Evolutionary conservation across 192 early-diverging fungal genomes (phyloP), one percentile per base, ranked within the genome.

Genomic region (Coemansia sp.): DNA sequence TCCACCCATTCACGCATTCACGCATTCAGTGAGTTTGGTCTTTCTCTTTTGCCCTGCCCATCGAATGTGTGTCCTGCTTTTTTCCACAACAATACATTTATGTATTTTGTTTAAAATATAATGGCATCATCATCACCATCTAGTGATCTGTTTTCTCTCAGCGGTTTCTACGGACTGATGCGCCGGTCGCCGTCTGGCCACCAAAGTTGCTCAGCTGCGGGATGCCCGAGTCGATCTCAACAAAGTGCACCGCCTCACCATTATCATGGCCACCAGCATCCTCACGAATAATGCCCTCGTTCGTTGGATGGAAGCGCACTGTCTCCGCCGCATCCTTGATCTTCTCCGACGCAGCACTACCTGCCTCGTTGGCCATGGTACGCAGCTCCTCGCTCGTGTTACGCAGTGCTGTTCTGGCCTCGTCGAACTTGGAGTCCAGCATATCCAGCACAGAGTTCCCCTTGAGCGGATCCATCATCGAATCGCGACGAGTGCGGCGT

Each of bases 401-500:
- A 8, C 54, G 68, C 38, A 77, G 68, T 6, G 57, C 53, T 2
- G 57, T 25, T 10, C 74, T 59, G 3, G 74, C 74, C 45, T 77
- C 74, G 55, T 67, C 69, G 57, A 77, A 70, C 65, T 64, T 67
- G 41, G 50, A 45, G 55, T 77, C 74, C 48, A 77, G 65, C 40
- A 62, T 60, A 19, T 65, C 54, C 44, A 71, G 31, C 22, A 77
- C 65, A 23, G 68, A 50, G 62, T 60, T 61, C 28, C n/a, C 19
- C 37, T 40, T 55, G 55, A 48, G 37, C 25, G 22, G 22, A 2
- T 34, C 31, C 36, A 75, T 27, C 23, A 59, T 14, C 48, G 72
- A 74, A 61, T 74, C 72, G 15, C 72, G 60, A 48, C 45, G 45
- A 13, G 11, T 48, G 45, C 23, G 22, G 52, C 70, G 70, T 4